Evolutionary conservation across 176 grass and related monocot species (phyloP).

Genomic region (Eleusine indica): DNA sequence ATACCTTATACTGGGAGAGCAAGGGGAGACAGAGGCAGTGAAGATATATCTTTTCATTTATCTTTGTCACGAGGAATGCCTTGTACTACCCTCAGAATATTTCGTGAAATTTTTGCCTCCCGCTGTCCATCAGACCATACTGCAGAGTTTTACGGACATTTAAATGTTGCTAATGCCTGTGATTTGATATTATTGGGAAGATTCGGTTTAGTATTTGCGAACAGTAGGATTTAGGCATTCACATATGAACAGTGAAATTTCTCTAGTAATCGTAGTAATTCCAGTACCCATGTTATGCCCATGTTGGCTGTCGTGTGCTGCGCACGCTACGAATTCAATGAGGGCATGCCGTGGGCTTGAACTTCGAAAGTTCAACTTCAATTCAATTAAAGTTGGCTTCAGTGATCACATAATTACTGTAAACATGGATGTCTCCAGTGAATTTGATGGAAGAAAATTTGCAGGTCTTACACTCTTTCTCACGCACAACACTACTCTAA

Average conservation of each 20-base stretch:
- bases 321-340: not conserved
- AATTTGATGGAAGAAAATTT: not conserved
- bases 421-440: not conserved
- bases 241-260: not conserved
- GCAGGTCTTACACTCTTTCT: not conserved
- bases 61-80: not conserved
- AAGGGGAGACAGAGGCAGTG: not conserved
- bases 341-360: not conserved
- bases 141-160: no score
- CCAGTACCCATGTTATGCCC: not conserved
- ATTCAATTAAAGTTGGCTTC: not conserved
- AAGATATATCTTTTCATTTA: not conserved
- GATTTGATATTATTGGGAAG: no score
- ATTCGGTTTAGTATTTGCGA: no score
- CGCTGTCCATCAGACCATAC: no score
- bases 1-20: conserved; percentile 32
- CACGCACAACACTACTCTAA: not conserved
- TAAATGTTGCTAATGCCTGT: no score
- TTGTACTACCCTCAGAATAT: not conserved
- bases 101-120: not conserved
- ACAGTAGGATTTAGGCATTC: not conserved
- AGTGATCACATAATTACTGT: not conserved
- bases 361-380: not conserved
- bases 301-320: not conserved
- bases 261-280: not conserved